phyloP scores from a whole-genome alignment of 768 basidiomycete species.

The Rubroboletus satanas region DNA sequence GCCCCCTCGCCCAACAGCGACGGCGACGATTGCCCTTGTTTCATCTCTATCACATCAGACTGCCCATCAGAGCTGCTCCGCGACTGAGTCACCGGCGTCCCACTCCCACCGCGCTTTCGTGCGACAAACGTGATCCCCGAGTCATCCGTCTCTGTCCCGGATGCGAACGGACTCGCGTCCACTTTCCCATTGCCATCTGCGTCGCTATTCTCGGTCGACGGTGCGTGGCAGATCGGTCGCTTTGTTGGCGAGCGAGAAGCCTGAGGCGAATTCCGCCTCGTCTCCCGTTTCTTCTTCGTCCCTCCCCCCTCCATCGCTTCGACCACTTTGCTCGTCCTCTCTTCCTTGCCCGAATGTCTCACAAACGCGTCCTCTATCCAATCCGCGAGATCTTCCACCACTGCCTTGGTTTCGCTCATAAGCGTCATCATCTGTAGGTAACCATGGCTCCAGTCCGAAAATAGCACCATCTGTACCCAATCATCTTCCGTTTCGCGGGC shows the following conservation, averaged over 20 bases:
- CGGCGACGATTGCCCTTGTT: slow-evolving; percentile 18
- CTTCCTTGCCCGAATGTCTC: slow-evolving; percentile 29
- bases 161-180: slow-evolving; percentile 33
- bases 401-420: slow-evolving; percentile 76
- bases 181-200: slow-evolving; percentile 7
- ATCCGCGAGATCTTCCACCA: slow-evolving; percentile 78
- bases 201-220: not conserved
- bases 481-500: slow-evolving; percentile 78
- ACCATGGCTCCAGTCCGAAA: slow-evolving; percentile 96
- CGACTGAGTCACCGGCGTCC: slow-evolving; percentile 23
- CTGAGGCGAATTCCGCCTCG: slow-evolving; percentile 23
- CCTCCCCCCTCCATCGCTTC: slow-evolving; percentile 15
- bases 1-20: not conserved
- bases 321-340: slow-evolving; percentile 16
- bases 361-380: slow-evolving; percentile 86
- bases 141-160: slow-evolving; percentile 68
- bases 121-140: slow-evolving; percentile 68
- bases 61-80: slow-evolving; percentile 22
- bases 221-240: slow-evolving; percentile 1
- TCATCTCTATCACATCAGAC: slow-evolving; percentile 10
- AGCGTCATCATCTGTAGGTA: slow-evolving; percentile 92
- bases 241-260: slow-evolving; percentile 22
- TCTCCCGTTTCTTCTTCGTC: slow-evolving; percentile 27
- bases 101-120: slow-evolving; percentile 40
- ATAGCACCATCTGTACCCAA: slow-evolving; percentile 91